Evolutionary conservation across 106 monocot species (phyloP), one percentile per base, ranked within the genome.

Genomic region (Iris macrosiphon): DNA sequence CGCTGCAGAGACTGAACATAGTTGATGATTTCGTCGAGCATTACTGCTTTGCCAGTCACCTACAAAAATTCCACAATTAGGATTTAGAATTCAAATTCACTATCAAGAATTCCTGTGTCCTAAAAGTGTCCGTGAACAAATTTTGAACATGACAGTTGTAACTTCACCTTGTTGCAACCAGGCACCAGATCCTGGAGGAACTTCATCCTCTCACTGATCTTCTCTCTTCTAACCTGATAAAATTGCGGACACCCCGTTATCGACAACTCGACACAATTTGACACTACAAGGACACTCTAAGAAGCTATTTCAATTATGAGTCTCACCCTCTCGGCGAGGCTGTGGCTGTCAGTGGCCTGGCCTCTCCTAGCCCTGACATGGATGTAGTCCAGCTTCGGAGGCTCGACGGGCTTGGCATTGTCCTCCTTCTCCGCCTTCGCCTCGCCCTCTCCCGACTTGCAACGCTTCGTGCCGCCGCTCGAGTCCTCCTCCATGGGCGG

Each of bases 21-120:
- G 56, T 87, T 87, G 64, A 87, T 87, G 21, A 87, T 87, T 63
- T 87, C 87, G 59, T 87, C 87, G 12, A 87, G 87, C 87, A 87
- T 87, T n/a, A 87, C 74, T 17, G 87, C 87, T 60, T 87, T 87
- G 2, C 87, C 81, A 10, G 81, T 87, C 12, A 87, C 81, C 87
- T 85, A 38, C n/a, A 55, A n/a, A n/a, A n/a, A n/a, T n/a, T n/a
- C n/a, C n/a, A n/a, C n/a, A n/a, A n/a, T n/a, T n/a, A n/a, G n/a
- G n/a, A n/a, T n/a, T n/a, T n/a, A n/a, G n/a, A n/a, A n/a, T n/a
- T n/a, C n/a, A n/a, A n/a, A n/a, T n/a, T n/a, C n/a, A n/a, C n/a
- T n/a, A n/a, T n/a, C n/a, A n/a, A n/a, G n/a, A n/a, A n/a, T n/a
- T n/a, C n/a, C n/a, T n/a, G n/a, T n/a, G n/a, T n/a, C n/a, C n/a